phyloP scores from a whole-genome alignment of 495 filamentous ascomycete species.

The Aspergillus taichungensis region DNA sequence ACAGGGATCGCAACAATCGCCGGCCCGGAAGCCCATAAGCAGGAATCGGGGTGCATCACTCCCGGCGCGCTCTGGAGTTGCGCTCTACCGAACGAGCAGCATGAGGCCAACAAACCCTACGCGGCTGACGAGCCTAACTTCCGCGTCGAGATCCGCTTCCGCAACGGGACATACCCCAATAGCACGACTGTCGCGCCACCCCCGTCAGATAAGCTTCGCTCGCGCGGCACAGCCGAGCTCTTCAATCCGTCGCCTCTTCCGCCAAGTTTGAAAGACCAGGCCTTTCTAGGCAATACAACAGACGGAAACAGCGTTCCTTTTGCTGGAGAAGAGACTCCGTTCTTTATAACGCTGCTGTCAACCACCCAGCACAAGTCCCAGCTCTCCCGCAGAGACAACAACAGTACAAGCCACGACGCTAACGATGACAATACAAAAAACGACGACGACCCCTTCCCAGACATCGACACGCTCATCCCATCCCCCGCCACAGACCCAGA shows the following conservation, averaged over 20 bases:
- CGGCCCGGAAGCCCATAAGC: constrained; percentile 48
- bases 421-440: neutral
- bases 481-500: constrained; percentile 51
- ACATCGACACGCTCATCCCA: constrained; percentile 48
- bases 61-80: constrained; percentile 76
- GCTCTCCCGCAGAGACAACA: constrained; percentile 13
- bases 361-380: constrained; percentile 17
- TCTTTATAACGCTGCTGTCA: constrained; percentile 40
- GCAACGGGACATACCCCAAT: constrained; percentile 54
- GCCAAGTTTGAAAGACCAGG: constrained; percentile 58
- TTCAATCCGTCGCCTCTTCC: constrained; percentile 53
- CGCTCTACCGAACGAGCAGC: constrained; percentile 65
- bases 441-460: constrained; percentile 26
- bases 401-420: too few species aligned
- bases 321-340: constrained; percentile 44
- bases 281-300: constrained; percentile 76
- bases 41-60: constrained; percentile 55
- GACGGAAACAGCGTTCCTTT: constrained; percentile 56
- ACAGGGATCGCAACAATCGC: constrained; percentile 72
- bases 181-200: constrained; percentile 20
- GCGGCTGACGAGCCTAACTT: constrained; percentile 63
- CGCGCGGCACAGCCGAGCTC: constrained; percentile 9
- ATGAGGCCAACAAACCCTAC: constrained; percentile 50
- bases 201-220: constrained; percentile 9
- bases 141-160: constrained; percentile 67